Conservation (phyloP, 106 monocot species). For the Dioscorea alata region DNA sequence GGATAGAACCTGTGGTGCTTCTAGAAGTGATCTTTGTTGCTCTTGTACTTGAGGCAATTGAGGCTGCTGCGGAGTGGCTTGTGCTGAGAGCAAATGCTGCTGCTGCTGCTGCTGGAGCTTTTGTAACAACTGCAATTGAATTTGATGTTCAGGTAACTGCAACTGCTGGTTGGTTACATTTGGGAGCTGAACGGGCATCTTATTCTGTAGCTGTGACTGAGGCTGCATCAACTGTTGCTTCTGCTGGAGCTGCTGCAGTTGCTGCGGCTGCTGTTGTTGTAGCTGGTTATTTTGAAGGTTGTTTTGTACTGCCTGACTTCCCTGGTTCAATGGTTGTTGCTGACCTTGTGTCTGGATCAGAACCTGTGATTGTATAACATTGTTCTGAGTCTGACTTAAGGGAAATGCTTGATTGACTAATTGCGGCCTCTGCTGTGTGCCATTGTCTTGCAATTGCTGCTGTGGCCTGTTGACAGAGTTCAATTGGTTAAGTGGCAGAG, state of each 20-base stretch:
- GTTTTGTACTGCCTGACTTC: neutral
- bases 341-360: neutral
- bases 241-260: conserved; percentile 20
- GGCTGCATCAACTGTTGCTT: conserved; percentile 33
- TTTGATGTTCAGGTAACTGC: conserved; percentile 32
- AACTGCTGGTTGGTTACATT: conserved; percentile 41
- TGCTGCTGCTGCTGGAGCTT: conserved; percentile 60
- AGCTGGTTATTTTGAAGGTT: neutral
- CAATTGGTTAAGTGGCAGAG: conserved; percentile 42
- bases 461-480: conserved; percentile 24
- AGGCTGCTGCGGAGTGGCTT: conserved; percentile 29
- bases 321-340: neutral
- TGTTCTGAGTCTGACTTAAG: neutral
- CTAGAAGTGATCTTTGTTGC: conserved; percentile 43
- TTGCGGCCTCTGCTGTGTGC: neutral
- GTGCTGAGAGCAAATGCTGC: conserved; percentile 20
- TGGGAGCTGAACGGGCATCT: conserved; percentile 28
- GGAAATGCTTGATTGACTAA: neutral
- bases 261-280: conserved; percentile 1
- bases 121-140: conserved; percentile 62
- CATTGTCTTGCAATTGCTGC: conserved; percentile 37
- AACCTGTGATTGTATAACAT: neutral
- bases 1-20: conserved; percentile 30
- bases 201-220: conserved; percentile 37
- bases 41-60: conserved; percentile 50